phyloP scores from a whole-genome alignment of 495 filamentous ascomycete species.

The Penicillium simplicissimum region DNA sequence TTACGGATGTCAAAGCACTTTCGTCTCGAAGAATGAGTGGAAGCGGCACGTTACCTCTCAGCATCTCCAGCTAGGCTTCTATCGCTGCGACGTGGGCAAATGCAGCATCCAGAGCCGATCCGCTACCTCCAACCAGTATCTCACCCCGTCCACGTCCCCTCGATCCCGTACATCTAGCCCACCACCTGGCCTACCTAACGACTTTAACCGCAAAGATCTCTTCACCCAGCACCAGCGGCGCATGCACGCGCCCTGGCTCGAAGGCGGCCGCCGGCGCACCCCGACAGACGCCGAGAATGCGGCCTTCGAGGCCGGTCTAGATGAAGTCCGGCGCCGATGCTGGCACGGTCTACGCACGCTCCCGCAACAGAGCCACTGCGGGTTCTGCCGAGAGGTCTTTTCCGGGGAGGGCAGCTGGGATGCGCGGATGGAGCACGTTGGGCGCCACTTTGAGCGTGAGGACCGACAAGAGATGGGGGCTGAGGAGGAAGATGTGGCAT shows the following conservation, averaged over 20 bases:
- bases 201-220: constrained; percentile 92
- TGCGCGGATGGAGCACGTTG: constrained; percentile 87
- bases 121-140: not conserved
- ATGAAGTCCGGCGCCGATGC: constrained; percentile 52
- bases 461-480: constrained; percentile 20
- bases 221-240: constrained; percentile 93
- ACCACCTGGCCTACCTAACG: constrained; percentile 44
- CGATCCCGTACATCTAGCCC: constrained; percentile 12
- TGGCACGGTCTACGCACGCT: constrained; percentile 58
- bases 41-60: constrained; percentile 85
- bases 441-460: constrained; percentile 69
- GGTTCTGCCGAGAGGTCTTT: constrained; percentile 66
- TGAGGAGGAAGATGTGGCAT: constrained; percentile 44
- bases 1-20: constrained; percentile 82
- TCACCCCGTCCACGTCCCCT: constrained; percentile 5
- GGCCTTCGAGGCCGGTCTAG: constrained; percentile 25
- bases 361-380: constrained; percentile 64
- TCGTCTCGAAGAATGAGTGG: constrained; percentile 96
- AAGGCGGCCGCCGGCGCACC: constrained; percentile 29
- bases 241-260: constrained; percentile 69
- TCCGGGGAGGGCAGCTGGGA: constrained; percentile 71
- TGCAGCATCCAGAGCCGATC: constrained; percentile 46
- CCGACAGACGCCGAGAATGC: constrained; percentile 41
- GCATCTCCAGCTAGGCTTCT: constrained; percentile 78
- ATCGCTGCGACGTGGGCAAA: constrained; percentile 70